phyloP scores from a whole-genome alignment of 768 basidiomycete genomes.

The Xanthoconium stramineum region DNA sequence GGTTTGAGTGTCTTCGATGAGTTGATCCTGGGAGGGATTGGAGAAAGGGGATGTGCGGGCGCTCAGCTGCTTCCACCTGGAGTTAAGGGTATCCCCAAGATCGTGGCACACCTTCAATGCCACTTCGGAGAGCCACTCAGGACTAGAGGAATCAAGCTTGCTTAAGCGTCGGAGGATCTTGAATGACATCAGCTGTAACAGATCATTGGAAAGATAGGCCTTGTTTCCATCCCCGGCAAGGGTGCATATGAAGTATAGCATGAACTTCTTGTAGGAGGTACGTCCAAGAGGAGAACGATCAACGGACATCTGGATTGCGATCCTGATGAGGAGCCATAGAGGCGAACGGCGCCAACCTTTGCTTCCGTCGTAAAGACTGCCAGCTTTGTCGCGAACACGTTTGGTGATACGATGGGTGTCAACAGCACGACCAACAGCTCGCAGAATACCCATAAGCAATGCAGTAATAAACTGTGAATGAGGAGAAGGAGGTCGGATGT shows the following conservation, averaged over 20 bases:
- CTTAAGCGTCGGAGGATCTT: background rate
- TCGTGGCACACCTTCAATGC: background rate
- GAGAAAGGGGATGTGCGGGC: slow-evolving; percentile 7
- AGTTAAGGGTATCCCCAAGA: slow-evolving; percentile 22
- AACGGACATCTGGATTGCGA: no score
- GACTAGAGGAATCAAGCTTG: background rate
- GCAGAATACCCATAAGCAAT: background rate
- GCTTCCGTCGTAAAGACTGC: no score
- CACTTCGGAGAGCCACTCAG: background rate
- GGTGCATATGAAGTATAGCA: background rate
- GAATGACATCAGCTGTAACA: background rate
- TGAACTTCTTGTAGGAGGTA: background rate
- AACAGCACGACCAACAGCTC: background rate
- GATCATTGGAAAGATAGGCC: background rate
- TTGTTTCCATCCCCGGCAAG: background rate
- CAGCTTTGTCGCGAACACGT: background rate
- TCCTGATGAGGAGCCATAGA: no score
- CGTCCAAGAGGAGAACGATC: background rate
- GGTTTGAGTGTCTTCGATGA: slow-evolving; percentile 29
- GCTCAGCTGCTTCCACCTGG: slow-evolving; percentile 33
- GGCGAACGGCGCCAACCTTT: no score
- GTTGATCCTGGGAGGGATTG: background rate
- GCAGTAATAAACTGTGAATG: background rate
- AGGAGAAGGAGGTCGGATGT: background rate
- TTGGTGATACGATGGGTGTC: background rate